Evolutionary conservation across 2,329 filamentous ascomycete genomes (phyloP).

Genomic region (Colletotrichum chlorophyti): DNA sequence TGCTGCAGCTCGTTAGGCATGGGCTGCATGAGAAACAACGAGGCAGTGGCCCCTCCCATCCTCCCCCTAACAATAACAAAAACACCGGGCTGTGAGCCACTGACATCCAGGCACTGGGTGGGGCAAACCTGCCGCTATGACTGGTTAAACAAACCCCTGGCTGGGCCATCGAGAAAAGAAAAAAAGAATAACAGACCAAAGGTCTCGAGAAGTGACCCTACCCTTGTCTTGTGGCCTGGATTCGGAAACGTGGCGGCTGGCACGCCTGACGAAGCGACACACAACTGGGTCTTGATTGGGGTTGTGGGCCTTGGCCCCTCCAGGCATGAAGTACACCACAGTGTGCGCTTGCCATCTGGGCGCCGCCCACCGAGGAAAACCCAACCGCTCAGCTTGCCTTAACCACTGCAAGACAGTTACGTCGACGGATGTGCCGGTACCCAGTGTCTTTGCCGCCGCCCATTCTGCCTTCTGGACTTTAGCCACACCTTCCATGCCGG

Average conservation of each 20-base stretch:
- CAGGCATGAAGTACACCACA: conserved; percentile 20
- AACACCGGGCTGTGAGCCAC: conserved; percentile 10
- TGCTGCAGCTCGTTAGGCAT: conserved; percentile 23
- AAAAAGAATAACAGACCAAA: not conserved
- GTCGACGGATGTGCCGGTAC: no score
- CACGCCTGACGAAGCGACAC: conserved; percentile 21
- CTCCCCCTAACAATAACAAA: not conserved
- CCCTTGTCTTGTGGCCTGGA: conserved; percentile 16
- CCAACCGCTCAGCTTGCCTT: no score
- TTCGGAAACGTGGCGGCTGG: conserved; percentile 29
- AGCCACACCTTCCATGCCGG: conserved; percentile 2
- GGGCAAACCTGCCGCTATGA: conserved; percentile 11
- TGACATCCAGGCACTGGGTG: conserved; percentile 19
- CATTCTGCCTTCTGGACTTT: not conserved
- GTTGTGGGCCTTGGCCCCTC: not conserved
- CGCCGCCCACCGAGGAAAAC: conserved; percentile 12
- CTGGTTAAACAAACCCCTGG: conserved; percentile 11
- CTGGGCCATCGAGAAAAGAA: not conserved
- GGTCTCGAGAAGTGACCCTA: conserved; percentile 19
- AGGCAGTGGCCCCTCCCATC: conserved; percentile 21
- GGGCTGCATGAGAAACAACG: conserved; percentile 24
- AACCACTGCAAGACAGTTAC: no score
- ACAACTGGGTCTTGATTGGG: not conserved
- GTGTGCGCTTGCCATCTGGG: conserved; percentile 12
- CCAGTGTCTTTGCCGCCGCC: no score